phyloP scores from a whole-genome alignment of 352 stramenopile genomes.

The Phytophthora brassicae region DNA sequence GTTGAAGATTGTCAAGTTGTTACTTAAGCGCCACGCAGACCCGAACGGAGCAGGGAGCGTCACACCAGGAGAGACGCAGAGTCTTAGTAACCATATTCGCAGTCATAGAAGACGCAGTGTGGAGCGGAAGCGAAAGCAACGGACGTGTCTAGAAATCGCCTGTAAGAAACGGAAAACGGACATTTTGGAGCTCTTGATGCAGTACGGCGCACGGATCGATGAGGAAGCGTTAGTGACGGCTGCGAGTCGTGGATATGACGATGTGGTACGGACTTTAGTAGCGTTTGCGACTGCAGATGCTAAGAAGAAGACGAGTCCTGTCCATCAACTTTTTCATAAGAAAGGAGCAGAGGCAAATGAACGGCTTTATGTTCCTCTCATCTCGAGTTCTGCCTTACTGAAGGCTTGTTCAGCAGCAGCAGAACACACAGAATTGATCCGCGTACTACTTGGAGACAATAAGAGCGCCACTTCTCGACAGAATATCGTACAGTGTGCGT shows the following conservation, averaged over 20 bases:
- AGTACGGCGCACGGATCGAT: slow-evolving; percentile 59
- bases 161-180: slow-evolving; percentile 44
- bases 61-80: slow-evolving; percentile 15
- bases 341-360: slow-evolving; percentile 28
- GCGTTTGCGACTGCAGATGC: slow-evolving; percentile 29
- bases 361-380: slow-evolving; percentile 27
- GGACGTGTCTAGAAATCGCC: slow-evolving; percentile 56
- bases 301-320: slow-evolving; percentile 29
- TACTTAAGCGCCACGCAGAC: slow-evolving; percentile 61
- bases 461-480: slow-evolving; percentile 30
- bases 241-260: slow-evolving; percentile 38
- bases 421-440: slow-evolving; percentile 45
- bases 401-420: slow-evolving; percentile 51
- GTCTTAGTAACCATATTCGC: slow-evolving; percentile 31
- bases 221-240: slow-evolving; percentile 60
- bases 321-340: slow-evolving; percentile 43
- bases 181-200: slow-evolving; percentile 60
- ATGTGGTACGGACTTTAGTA: slow-evolving; percentile 46
- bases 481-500: slow-evolving; percentile 43
- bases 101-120: slow-evolving; percentile 33
- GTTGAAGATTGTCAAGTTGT: slow-evolving; percentile 54
- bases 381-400: slow-evolving; percentile 39
- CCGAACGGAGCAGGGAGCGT: slow-evolving; percentile 40
- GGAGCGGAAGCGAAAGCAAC: slow-evolving; percentile 39
- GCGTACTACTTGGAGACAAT: slow-evolving; percentile 54